Evolutionary conservation across 2,329 filamentous ascomycete genomes (phyloP).

Genomic region (Fusarium buharicum): DNA sequence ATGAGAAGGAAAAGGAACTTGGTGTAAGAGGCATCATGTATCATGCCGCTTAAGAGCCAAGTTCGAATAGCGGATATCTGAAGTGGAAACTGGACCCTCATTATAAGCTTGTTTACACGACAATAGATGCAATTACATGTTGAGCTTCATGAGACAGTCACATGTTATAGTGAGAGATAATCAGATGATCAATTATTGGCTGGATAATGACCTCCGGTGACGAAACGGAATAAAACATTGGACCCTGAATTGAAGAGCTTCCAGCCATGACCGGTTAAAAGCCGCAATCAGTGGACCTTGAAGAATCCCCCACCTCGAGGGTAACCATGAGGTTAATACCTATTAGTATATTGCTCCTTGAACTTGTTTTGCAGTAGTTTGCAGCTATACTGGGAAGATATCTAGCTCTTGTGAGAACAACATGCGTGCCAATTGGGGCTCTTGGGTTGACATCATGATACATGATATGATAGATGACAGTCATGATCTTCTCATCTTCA

Average conservation of each 20-base stretch:
- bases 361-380: not conserved
- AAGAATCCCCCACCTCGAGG: conserved; percentile 12
- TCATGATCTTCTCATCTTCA: conserved; percentile 20
- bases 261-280: conserved; percentile 33
- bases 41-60: not conserved
- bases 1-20: not conserved
- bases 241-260: conserved; percentile 1
- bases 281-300: conserved; percentile 28
- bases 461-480: conserved; percentile 12
- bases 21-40: not conserved
- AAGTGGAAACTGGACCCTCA: not conserved
- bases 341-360: not conserved
- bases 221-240: conserved; percentile 1
- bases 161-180: conserved; percentile 2
- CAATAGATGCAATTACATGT: not conserved
- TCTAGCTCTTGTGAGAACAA: not conserved
- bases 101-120: too few relatives aligned
- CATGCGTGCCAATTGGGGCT: not conserved
- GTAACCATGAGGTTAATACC: not conserved
- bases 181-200: conserved; percentile 23
- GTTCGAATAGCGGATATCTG: not conserved
- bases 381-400: rapidly evolving
- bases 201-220: not conserved
- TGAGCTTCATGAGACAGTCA: too few relatives aligned
- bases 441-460: conserved; percentile 18